Evolutionary conservation across 2,329 filamentous ascomycete genomes (phyloP).

Genomic region (Septoria linicola): DNA sequence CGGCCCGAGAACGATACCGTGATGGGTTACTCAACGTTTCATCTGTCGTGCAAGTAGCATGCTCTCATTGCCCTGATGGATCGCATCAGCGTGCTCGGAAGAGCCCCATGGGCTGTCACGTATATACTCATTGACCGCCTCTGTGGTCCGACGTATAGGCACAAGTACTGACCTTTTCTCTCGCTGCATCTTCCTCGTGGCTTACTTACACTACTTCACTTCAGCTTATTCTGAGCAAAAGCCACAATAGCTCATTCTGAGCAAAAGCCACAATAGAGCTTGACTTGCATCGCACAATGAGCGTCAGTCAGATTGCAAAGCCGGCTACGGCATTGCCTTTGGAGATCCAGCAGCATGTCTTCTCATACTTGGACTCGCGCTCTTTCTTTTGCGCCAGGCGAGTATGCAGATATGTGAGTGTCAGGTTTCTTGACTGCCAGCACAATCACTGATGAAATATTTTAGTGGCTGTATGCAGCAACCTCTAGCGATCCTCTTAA

Average conservation of each 20-base stretch:
- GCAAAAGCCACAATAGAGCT: constrained; percentile 14
- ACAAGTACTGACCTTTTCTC: background rate
- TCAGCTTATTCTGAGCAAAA: too few relatives aligned
- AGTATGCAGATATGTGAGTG: constrained; percentile 32
- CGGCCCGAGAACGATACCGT: constrained; percentile 10
- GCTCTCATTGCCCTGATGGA: constrained; percentile 12
- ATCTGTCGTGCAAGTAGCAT: background rate
- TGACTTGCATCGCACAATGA: constrained; percentile 21
- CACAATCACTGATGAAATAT: too few relatives aligned
- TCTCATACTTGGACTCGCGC: constrained; percentile 34
- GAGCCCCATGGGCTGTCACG: background rate
- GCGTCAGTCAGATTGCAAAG: constrained; percentile 21
- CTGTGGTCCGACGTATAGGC: background rate
- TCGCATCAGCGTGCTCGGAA: constrained; percentile 10
- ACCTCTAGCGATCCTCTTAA: constrained; percentile 33
- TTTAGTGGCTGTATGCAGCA: constrained; percentile 35
- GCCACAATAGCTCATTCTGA: too few relatives aligned
- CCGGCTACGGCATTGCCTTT: constrained; percentile 34
- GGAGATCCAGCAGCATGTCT: constrained; percentile 39
- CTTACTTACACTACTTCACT: background rate
- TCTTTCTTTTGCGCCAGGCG: constrained; percentile 36
- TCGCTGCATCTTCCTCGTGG: background rate
- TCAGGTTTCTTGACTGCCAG: background rate
- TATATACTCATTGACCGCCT: background rate
- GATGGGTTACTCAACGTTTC: constrained; percentile 5